These are phyloP conservation scores for Gliomastix tumulicola DNA, from an alignment of 2,329 filamentous ascomycete genomes.

Conservation along the genomic window DNA sequence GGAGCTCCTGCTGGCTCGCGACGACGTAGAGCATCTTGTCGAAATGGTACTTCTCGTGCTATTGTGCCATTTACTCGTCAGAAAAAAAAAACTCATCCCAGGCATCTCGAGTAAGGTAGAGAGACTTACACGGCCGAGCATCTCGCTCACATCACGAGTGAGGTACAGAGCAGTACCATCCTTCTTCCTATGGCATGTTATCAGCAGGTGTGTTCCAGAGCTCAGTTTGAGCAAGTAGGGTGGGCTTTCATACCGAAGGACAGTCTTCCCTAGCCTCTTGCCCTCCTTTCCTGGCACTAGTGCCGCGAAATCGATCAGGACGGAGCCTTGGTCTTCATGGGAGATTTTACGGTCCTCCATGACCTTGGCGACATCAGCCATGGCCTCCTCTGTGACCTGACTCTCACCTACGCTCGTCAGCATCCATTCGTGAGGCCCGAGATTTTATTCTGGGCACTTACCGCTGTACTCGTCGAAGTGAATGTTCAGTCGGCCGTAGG, in stretches of 20 bases:
- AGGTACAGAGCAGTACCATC: slow-evolving; percentile 73
- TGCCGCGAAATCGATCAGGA: slow-evolving; percentile 66
- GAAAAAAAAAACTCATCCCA: too few relatives aligned
- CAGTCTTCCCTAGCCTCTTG: slow-evolving; percentile 63
- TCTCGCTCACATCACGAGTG: slow-evolving; percentile 70
- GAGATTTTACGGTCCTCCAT: slow-evolving; percentile 59
- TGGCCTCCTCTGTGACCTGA: slow-evolving; percentile 59
- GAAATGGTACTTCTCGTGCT: slow-evolving; percentile 50
- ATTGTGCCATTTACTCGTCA: background rate
- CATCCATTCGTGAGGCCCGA: too few relatives aligned
- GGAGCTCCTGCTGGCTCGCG: slow-evolving; percentile 64
- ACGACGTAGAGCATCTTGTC: slow-evolving; percentile 80
- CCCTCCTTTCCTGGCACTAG: slow-evolving; percentile 59
- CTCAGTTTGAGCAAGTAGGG: background rate
- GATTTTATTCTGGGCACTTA: too few relatives aligned
- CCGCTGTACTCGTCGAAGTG: slow-evolving; percentile 58
- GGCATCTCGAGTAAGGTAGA: too few relatives aligned
- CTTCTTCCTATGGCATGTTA: slow-evolving; percentile 39
- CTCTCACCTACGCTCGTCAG: slow-evolving; percentile 68
- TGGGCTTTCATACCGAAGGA: slow-evolving; percentile 44
- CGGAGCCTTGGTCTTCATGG: slow-evolving; percentile 64
- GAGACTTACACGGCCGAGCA: slow-evolving; percentile 49
- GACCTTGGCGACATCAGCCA: slow-evolving; percentile 55
- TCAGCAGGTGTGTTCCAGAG: background rate
- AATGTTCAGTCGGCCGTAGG: slow-evolving; percentile 65